Evolutionary conservation across 805 yeast genomes (phyloP).

Genomic region (Metschnikowia anglica): DNA sequence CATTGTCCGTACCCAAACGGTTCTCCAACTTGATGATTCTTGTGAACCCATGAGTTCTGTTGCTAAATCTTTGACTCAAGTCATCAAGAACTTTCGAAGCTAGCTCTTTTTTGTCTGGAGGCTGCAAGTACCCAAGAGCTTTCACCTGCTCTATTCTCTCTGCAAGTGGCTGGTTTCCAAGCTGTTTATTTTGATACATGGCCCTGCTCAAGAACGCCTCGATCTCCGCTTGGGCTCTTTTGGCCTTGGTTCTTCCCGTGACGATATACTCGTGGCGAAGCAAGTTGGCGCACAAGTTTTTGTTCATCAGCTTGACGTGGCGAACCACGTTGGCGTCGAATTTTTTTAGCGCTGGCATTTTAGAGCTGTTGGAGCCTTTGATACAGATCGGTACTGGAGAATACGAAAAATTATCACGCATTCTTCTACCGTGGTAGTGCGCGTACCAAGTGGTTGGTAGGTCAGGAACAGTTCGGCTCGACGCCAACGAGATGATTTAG

Average conservation of each 20-base stretch:
- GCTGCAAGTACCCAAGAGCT: constrained; percentile 28
- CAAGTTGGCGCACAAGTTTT: constrained; percentile 43
- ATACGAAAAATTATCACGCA: constrained; percentile 1
- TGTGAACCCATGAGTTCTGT: constrained; percentile 79
- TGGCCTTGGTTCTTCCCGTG: constrained; percentile 45
- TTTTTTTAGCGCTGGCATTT: constrained; percentile 44
- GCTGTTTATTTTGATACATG: constrained; percentile 27
- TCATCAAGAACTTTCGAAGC: constrained; percentile 63
- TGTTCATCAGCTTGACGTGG: constrained; percentile 45
- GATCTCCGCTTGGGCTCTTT: constrained; percentile 42
- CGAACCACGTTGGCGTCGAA: constrained; percentile 43
- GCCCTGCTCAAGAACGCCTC: constrained; percentile 39
- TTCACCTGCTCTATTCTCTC: constrained; percentile 17
- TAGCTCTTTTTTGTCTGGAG: constrained; percentile 28
- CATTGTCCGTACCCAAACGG: constrained; percentile 77
- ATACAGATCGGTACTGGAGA: neutral
- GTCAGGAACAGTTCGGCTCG: too few species aligned
- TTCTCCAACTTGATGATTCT: constrained; percentile 82
- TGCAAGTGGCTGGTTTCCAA: constrained; percentile 16
- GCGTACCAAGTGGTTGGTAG: constrained; percentile 4
- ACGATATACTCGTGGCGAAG: constrained; percentile 46
- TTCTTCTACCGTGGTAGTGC: constrained; percentile 6
- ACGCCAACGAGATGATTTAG: too few species aligned
- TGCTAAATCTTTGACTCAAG: constrained; percentile 59
- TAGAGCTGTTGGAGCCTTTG: neutral